Evolutionary conservation across 2,329 filamentous ascomycete genomes (phyloP), one percentile per base, ranked within the genome.

Genomic region (Didymella lethalis): DNA sequence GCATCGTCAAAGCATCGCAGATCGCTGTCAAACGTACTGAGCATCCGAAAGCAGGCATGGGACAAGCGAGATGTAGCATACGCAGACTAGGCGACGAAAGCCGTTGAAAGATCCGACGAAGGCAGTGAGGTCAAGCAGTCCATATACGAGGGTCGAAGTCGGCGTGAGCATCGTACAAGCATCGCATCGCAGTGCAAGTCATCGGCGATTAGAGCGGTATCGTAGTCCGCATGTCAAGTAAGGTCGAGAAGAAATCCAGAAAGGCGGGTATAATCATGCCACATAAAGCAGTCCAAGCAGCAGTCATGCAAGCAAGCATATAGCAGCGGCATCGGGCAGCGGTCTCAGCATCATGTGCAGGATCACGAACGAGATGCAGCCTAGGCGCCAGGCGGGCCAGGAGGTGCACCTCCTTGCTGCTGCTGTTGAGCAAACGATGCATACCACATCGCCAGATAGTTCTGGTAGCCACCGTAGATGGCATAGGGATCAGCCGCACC

Each of bases 391-490:
- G 75, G 74, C 56, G 73, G 74, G 61, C 68, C 72, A 53, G 74
- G 74, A 61, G 62, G 64, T 55, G 64, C 62, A 43, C 66, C 67
- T 51, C 68, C 66, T 59, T 70, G 69, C 59, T 69, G 68, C 57
- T 84, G 80, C 71, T 85, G 83, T 69, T 84, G 80, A 49, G 83
- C 83, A 72, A 86, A 75, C 47, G 90, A 90, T 72, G 91, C 88
- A 79, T 92, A 93, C 91, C 91, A 95, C 68, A 93, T 83, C 40
- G 89, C 86, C 59, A 92, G 79, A 74, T 94, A 95, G 67, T 89
- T 89, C 68, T 93, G 85, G 77, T 94, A 94, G 61, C 91, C 91
- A 65, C 91, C 91, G 78, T 93, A 95, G 57, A 88, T 84, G 57
- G 91, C 91, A 77, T 95, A 95, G 40, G 78, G 78, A 56, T 80